Evolutionary conservation across 352 stramenopile species (phyloP), one percentile per base, ranked within the genome.

Genomic region (Globisporangium splendens): DNA sequence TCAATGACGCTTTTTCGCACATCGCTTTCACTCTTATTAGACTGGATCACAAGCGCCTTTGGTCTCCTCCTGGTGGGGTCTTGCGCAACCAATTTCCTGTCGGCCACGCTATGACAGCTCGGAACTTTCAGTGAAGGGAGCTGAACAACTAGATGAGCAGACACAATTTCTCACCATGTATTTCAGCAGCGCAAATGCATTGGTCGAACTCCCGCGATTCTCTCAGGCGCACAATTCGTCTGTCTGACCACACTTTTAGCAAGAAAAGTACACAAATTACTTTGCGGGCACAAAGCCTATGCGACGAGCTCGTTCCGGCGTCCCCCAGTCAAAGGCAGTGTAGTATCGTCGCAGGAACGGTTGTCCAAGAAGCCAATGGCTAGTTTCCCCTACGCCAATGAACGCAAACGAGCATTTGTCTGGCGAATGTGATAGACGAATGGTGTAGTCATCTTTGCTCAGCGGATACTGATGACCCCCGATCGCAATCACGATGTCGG

Each of bases 341-440:
- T 56, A 62, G 46, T 47, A 62, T 28, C 31, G 33, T 13, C 18
- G 31, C 56, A 62, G 21, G 44, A 62, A 62, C 10, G 56, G 38
- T 18, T 49, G 38, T 21, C 56, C 56, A 28, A 62, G 7, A 2
- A 3, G 12, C 55, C 55, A 59, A 3, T 3, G 38, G 14, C 21
- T 17, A 14, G 1, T 15, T 14, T 8, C 20, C 8, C 13, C 13
- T 2, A 43, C 10, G 38, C 51, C 51, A 13, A 41, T 10, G 13
- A 56, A 56, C 51, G 18, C 51, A 21, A 42, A 56, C 5, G 8
- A 18, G 7, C 50, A 56, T 13, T 43, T 43, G 38, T 8, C 14
- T 43, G 38, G 38, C 14, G 8, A 43, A 1, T 43, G 11, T 17
- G 38, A 43, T 17, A 17, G 38, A 43, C 8, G 38, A 17, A 10